These are phyloP conservation scores for Tolypocladium tundrense DNA, from an alignment of 2,329 filamentous ascomycete species.

Conservation along the genomic window DNA sequence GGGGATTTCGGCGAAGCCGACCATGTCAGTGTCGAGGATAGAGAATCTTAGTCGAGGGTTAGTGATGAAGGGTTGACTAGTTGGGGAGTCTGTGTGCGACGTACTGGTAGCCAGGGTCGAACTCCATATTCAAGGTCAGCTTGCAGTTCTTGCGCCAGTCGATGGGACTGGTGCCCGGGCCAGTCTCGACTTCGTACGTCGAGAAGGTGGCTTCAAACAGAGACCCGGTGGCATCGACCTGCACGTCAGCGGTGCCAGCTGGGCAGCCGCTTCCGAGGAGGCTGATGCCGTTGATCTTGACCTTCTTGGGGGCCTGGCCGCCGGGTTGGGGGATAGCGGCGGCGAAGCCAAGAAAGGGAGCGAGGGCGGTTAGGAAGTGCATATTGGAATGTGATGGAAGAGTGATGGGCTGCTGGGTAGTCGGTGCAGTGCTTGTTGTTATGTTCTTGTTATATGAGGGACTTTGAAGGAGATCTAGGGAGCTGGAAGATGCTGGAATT, in stretches of 20 bases:
- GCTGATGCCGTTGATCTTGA: constrained; percentile 11
- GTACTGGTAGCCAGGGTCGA: constrained; percentile 14
- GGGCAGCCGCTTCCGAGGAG: constrained; percentile 16
- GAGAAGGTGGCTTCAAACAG: constrained; percentile 17
- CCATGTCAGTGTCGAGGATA: constrained; percentile 14
- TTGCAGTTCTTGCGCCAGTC: constrained; percentile 18
- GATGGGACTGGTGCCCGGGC: constrained; percentile 8
- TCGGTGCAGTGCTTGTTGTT: neutral
- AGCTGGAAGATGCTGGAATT: neutral
- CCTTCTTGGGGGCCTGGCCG: neutral
- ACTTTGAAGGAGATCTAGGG: neutral
- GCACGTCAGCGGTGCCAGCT: constrained; percentile 11
- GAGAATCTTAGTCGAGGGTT: constrained; percentile 9
- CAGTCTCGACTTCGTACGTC: constrained; percentile 13
- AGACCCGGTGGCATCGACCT: constrained; percentile 12
- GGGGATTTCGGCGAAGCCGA: constrained; percentile 15
- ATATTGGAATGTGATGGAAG: neutral
- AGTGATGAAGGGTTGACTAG: neutral
- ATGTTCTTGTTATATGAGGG: fast-evolving
- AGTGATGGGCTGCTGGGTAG: too few species aligned
- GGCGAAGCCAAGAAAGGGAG: constrained; percentile 2
- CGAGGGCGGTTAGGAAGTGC: constrained; percentile 1
- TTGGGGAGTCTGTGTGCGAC: neutral
- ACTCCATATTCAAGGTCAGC: constrained; percentile 14
- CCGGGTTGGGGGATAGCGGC: constrained; percentile 1